These are phyloP conservation scores for Pythium phragmiticola DNA, from an alignment of 352 stramenopile genomes.

Conservation along the genomic window DNA sequence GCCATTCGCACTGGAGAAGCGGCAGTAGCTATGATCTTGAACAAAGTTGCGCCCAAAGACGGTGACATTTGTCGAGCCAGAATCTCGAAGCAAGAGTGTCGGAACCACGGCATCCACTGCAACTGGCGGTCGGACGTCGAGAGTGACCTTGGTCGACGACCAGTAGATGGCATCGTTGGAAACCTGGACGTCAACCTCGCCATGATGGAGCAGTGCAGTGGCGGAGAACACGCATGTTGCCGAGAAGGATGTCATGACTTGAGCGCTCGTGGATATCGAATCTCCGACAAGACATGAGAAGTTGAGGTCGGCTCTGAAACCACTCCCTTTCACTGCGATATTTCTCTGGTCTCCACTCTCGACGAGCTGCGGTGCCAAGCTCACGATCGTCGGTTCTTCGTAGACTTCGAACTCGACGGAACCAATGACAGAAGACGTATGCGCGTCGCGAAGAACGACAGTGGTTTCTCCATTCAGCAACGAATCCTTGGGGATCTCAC, in stretches of 20 bases:
- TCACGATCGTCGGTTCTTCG: slow-evolving; percentile 4
- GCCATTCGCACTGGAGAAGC: slow-evolving; percentile 5
- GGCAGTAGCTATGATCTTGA: slow-evolving; percentile 12
- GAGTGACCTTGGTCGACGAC: slow-evolving; percentile 1
- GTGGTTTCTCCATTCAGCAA: background rate
- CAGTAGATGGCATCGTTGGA: slow-evolving; percentile 21
- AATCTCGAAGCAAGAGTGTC: background rate
- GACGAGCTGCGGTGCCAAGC: background rate
- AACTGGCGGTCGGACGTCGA: slow-evolving; percentile 10
- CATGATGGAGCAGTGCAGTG: background rate
- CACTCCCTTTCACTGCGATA: slow-evolving; percentile 11
- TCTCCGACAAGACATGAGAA: slow-evolving; percentile 13
- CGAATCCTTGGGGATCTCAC: slow-evolving; percentile 1
- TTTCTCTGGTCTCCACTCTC: background rate
- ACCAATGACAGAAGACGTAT: background rate
- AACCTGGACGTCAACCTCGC: slow-evolving; percentile 15
- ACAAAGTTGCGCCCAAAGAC: slow-evolving; percentile 21
- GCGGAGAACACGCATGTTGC: background rate
- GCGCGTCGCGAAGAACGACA: slow-evolving; percentile 1
- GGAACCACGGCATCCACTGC: slow-evolving; percentile 9
- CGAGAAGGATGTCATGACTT: background rate
- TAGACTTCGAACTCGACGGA: slow-evolving; percentile 8
- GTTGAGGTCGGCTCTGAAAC: slow-evolving; percentile 14
- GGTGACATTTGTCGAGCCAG: slow-evolving; percentile 1
- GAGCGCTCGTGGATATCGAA: background rate